Conservation (phyloP, 2,329 filamentous ascomycete species). For the Metarhizium humberi region DNA sequence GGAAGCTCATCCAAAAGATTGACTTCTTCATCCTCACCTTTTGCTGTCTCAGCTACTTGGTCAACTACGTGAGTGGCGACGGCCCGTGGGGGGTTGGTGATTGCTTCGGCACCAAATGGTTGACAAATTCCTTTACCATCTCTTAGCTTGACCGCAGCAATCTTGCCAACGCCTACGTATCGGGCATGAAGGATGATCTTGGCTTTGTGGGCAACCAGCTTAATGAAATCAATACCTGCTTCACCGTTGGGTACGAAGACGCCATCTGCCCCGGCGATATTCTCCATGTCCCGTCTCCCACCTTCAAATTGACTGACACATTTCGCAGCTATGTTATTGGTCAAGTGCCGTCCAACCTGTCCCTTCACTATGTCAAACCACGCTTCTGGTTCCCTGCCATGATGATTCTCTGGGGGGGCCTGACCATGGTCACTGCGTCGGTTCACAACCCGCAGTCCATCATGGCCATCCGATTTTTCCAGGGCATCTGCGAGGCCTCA, state of each 20-base stretch:
- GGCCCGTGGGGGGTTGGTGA: not conserved
- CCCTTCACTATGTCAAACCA: constrained; percentile 53
- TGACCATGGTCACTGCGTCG: constrained; percentile 48
- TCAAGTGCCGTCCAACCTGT: constrained; percentile 53
- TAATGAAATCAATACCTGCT: constrained; percentile 44
- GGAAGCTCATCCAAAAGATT: constrained; percentile 44
- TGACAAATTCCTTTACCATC: not conserved
- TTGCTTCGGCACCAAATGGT: not conserved
- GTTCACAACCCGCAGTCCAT: constrained; percentile 26
- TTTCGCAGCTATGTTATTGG: constrained; percentile 36
- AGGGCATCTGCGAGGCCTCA: constrained; percentile 27
- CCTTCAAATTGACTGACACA: not conserved
- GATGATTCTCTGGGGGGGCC: constrained; percentile 53
- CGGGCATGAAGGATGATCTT: constrained; percentile 41
- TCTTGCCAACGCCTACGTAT: constrained; percentile 30
- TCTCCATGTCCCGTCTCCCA: not conserved
- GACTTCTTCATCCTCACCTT: constrained; percentile 29
- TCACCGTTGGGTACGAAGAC: constrained; percentile 48
- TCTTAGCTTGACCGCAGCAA: constrained; percentile 21
- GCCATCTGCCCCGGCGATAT: no score
- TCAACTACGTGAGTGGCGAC: constrained; percentile 4
- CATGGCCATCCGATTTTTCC: constrained; percentile 30
- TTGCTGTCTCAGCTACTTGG: constrained; percentile 5
- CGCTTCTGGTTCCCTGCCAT: constrained; percentile 54
- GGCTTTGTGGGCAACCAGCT: constrained; percentile 32